Evolutionary conservation across 2,329 filamentous ascomycete genomes (phyloP).

Genomic region (Lachnellula subtilissima): DNA sequence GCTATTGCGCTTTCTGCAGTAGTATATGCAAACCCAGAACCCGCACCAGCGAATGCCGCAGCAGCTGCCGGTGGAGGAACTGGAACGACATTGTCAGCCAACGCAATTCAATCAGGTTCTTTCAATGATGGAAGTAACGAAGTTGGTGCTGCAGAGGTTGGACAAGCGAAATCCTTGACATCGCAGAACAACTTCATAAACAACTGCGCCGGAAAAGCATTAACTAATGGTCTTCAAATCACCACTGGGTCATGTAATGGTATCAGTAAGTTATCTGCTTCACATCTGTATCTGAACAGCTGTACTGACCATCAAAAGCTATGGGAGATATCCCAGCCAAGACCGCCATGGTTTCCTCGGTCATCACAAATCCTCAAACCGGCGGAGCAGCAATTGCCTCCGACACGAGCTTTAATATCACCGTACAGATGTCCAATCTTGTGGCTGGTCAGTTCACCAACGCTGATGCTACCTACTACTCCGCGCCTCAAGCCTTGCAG

Average conservation of each 20-base stretch:
- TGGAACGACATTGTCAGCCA: slow-evolving; percentile 6
- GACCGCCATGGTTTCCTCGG: slow-evolving; percentile 29
- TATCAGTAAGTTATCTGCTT: slow-evolving; percentile 18
- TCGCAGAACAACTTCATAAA: slow-evolving; percentile 30
- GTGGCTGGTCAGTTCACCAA: slow-evolving; percentile 37
- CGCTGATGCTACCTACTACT: slow-evolving; percentile 35
- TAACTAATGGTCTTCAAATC: slow-evolving; percentile 57
- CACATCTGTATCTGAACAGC: background rate
- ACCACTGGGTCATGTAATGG: slow-evolving; percentile 55
- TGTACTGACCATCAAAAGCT: slow-evolving; percentile 9
- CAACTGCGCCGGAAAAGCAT: slow-evolving; percentile 31
- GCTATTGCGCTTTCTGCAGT: slow-evolving; percentile 21
- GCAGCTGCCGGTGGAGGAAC: background rate
- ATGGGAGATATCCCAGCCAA: slow-evolving; percentile 33
- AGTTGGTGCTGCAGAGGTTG: slow-evolving; percentile 15
- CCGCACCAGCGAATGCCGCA: slow-evolving; percentile 1
- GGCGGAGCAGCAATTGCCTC: slow-evolving; percentile 19
- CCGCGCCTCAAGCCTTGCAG: slow-evolving; percentile 34
- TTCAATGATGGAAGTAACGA: slow-evolving; percentile 15
- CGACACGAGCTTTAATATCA: slow-evolving; percentile 31
- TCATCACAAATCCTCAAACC: slow-evolving; percentile 28
- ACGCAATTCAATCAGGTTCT: slow-evolving; percentile 19
- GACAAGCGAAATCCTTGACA: slow-evolving; percentile 19
- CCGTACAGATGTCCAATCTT: slow-evolving; percentile 33
- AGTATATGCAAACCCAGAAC: slow-evolving; percentile 17